Base-by-base conservation (phyloP, 352 stramenopile genomes). In the Phytopythium vexans region DNA sequence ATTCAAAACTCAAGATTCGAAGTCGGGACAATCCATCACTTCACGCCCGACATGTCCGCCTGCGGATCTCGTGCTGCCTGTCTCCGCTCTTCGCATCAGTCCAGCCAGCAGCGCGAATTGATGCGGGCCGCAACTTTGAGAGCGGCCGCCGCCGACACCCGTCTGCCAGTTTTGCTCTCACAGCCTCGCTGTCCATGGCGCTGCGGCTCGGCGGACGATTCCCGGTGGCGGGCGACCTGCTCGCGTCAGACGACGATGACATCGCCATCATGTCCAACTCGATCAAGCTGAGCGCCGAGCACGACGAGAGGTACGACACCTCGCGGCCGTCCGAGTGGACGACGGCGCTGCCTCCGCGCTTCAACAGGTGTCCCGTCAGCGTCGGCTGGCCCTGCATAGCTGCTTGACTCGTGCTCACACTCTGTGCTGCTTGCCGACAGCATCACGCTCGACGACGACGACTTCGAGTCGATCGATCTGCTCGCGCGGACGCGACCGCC, bases 261-360 rank as follows among this genome's bases (percentile, higher is more conserved):
- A 54, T 64, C 45, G 57, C 52, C 44, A 58, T 64, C 44, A 54
- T 64, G 50, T 55, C 51, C 12, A 52, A 54, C 40, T 54, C 51
- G 16, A 34, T 49, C 32, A 35, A 39, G 4, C 40, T 56, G n/a
- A 56, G 50, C 50, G 39, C 27, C n/a, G 50, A 56, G 11, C 39
- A 34, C 31, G 40, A 42, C 32, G 35, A 56, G 41, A 52, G 46
- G 46, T 42, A 11, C 34, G 46, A 27, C 21, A 27, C 21, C 21
- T 27, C 21, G 21, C 21, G 21, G 21, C 21, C 21, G 21, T 27
- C 21, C 21, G 21, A 27, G 21, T 27, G 21, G 21, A 27, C 21
- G 2, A 27, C 21, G 21, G 21, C 21, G 21, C 21, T 27, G 2
- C 21, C 21, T 27, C 21, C 21, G 21, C 21, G 21, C 21, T 27